Evolutionary conservation across 2,329 filamentous ascomycete species (phyloP).

Genomic region (Apiospora hydei): DNA sequence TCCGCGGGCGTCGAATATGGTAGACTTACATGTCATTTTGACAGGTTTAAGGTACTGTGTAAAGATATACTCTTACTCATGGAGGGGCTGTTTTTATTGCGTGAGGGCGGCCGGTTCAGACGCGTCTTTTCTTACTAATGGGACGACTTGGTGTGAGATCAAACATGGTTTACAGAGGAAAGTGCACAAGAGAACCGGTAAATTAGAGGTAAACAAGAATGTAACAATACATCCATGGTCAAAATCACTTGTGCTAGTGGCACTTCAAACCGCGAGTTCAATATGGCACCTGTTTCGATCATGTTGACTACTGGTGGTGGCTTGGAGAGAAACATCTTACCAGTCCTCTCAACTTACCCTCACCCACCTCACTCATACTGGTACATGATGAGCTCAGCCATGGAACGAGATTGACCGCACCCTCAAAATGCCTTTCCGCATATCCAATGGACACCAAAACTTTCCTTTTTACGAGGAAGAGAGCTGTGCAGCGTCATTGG

Average conservation of each 20-base stretch:
- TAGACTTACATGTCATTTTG: too few species aligned
- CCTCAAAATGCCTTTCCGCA: neutral
- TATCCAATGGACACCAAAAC: neutral
- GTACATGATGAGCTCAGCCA: neutral
- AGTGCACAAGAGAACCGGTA: too few species aligned
- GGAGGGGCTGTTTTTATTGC: too few species aligned
- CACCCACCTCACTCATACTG: neutral
- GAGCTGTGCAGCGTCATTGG: neutral
- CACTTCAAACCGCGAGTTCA: neutral
- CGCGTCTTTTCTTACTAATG: neutral
- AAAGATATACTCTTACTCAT: too few species aligned
- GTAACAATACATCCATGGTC: neutral
- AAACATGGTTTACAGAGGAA: neutral
- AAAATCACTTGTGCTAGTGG: neutral
- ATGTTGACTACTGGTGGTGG: too few species aligned
- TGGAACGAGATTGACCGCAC: too few species aligned
- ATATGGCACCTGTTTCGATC: neutral
- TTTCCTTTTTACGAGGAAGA: neutral
- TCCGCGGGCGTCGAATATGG: too few species aligned
- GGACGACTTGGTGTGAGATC: neutral
- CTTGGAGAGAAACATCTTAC: neutral
- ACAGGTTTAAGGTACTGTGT: too few species aligned
- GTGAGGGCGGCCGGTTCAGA: too few species aligned
- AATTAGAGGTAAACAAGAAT: neutral
- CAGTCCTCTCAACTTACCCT: neutral